Evolutionary conservation across 1,139 yeast genomes (phyloP).

Genomic region (Candida pseudoviswanathii): DNA sequence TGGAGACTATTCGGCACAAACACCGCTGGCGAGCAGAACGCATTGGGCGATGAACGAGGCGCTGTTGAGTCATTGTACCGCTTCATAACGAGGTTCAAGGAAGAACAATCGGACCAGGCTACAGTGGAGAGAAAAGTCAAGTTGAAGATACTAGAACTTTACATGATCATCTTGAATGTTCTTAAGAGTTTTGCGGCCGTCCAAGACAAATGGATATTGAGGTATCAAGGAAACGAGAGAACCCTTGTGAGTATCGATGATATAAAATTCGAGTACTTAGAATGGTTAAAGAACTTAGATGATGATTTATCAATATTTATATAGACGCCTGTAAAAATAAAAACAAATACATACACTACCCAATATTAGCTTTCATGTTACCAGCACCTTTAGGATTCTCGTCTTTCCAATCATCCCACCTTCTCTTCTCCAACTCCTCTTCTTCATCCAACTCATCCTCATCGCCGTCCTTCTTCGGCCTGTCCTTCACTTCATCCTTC

Average conservation of each 20-base stretch:
- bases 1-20: constrained; percentile 48
- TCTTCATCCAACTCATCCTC: constrained; percentile 48
- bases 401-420: constrained; percentile 94
- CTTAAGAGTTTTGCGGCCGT: constrained; percentile 45
- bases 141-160: constrained; percentile 44
- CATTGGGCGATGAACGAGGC: constrained; percentile 48
- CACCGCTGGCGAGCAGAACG: constrained; percentile 2
- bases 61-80: constrained; percentile 59
- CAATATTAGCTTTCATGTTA: constrained; percentile 76
- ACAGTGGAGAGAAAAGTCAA: constrained; percentile 30
- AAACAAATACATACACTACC: constrained; percentile 35
- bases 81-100: constrained; percentile 46
- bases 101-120: constrained; percentile 22
- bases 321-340: background rate
- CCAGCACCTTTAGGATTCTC: constrained; percentile 87
- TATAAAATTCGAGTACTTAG: constrained; percentile 34
- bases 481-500: constrained; percentile 46
- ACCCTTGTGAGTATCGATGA: constrained; percentile 33
- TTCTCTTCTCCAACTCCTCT: constrained; percentile 59
- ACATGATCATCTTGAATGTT: constrained; percentile 51
- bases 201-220: constrained; percentile 61
- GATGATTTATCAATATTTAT: constrained; percentile 17
- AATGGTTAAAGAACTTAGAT: constrained; percentile 39
- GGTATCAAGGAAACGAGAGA: constrained; percentile 21
- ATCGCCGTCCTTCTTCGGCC: constrained; percentile 19